Conservation (phyloP, 1,284 basidiomycete species). For the Cutaneotrichosporon cavernicola region DNA sequence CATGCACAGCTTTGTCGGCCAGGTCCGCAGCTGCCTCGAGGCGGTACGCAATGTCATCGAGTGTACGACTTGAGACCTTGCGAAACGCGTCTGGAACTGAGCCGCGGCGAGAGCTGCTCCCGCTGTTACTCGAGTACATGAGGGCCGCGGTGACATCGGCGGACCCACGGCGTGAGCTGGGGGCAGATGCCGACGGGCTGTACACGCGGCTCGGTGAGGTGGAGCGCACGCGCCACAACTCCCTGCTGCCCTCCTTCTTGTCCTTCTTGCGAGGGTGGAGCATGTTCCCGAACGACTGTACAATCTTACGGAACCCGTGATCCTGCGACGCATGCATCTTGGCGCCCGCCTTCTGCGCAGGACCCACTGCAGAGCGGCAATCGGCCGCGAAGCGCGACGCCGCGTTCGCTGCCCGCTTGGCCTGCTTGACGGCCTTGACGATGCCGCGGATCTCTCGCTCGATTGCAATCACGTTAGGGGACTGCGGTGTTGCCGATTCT, state of each 20-base stretch:
- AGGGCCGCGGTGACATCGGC: not conserved
- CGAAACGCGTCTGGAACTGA: not conserved
- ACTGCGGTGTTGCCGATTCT: not conserved
- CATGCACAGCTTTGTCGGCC: not conserved
- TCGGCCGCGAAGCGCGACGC: conserved; percentile 4
- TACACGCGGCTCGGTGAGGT: not conserved
- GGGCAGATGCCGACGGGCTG: not conserved
- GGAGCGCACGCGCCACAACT: not conserved
- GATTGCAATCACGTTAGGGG: not conserved
- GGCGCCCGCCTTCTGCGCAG: not conserved
- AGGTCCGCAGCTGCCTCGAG: not conserved
- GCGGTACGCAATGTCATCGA: conserved; percentile 1
- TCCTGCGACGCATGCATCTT: not conserved
- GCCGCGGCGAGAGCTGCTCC: not conserved
- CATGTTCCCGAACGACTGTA: conserved; percentile 7
- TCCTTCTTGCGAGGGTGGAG: not conserved
- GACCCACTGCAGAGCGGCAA: conserved; percentile 3
- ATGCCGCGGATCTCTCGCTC: conserved; percentile 1
- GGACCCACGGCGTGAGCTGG: not conserved
- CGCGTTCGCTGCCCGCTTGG: conserved; percentile 3
- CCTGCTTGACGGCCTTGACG: conserved; percentile 7
- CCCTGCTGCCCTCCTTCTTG: not conserved
- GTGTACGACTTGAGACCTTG: not conserved
- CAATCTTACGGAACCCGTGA: conserved; percentile 2
- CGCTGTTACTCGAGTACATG: not conserved